Conservation (phyloP, 768 basidiomycete species). For the Pholiota microspora region DNA sequence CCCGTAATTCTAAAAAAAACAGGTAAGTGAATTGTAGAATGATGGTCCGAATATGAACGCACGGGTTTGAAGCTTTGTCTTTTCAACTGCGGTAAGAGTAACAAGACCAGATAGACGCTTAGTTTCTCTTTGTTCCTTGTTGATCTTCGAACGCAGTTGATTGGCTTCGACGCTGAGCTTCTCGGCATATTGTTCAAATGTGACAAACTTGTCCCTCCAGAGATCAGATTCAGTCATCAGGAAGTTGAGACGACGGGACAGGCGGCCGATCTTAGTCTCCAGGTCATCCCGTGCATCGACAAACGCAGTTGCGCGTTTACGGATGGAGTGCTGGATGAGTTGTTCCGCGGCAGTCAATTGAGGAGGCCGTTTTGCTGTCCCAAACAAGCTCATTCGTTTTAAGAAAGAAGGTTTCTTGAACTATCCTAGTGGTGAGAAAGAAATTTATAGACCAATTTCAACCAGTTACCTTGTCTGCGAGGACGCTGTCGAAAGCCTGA, state of each 20-base stretch:
- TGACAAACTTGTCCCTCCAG: constrained; percentile 93
- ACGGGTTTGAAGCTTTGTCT: constrained; percentile 77
- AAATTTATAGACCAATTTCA: not conserved
- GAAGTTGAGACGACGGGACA: constrained; percentile 84
- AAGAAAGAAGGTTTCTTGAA: constrained; percentile 88
- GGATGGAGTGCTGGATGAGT: constrained; percentile 82
- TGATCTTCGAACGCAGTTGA: constrained; percentile 83
- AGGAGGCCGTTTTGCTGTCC: constrained; percentile 65
- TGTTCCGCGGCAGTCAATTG: constrained; percentile 80
- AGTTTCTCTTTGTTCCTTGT: constrained; percentile 88
- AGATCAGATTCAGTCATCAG: constrained; percentile 88
- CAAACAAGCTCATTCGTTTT: constrained; percentile 80
- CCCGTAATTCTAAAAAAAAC: constrained; percentile 58
- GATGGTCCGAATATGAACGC: constrained; percentile 28
- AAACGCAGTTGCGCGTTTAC: constrained; percentile 91
- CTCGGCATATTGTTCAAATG: constrained; percentile 93
- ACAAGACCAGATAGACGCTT: constrained; percentile 80
- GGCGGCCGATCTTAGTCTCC: constrained; percentile 89
- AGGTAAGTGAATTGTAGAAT: constrained; percentile 8
- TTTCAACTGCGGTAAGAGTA: constrained; percentile 75
- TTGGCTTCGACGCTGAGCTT: constrained; percentile 83
- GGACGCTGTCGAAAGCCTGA: constrained; percentile 83
- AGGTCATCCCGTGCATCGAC: constrained; percentile 93
- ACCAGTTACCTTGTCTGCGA: constrained; percentile 76
- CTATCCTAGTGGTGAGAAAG: constrained; percentile 30